phyloP scores from a whole-genome alignment of 345 rosid genomes.

The Populus simonii region DNA sequence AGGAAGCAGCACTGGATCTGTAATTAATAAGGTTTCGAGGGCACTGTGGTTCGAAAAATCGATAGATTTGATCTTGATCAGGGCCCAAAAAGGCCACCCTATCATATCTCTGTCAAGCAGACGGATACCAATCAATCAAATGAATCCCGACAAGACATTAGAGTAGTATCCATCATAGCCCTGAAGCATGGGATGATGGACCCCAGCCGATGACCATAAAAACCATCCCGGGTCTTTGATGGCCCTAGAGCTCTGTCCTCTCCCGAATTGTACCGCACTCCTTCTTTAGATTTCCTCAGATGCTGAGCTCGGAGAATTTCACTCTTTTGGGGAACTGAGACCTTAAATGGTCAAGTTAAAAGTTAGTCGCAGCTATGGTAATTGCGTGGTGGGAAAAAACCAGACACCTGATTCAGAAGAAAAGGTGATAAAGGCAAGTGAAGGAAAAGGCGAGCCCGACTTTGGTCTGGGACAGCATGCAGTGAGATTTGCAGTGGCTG shows the following conservation, averaged over 20 bases:
- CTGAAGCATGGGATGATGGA: slow-evolving; percentile 5
- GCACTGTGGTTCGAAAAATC: no score
- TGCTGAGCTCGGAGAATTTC: slow-evolving; percentile 4
- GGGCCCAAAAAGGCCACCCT: not conserved
- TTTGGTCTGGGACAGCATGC: slow-evolving; percentile 20
- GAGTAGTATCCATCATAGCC: not conserved
- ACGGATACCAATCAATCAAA: not conserved
- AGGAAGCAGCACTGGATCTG: no score
- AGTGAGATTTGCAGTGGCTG: slow-evolving; percentile 15
- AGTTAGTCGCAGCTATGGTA: slow-evolving; percentile 21
- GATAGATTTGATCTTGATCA: no score
- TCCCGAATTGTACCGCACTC: not conserved
- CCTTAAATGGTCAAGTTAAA: not conserved
- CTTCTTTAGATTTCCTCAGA: not conserved
- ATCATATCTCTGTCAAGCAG: no score
- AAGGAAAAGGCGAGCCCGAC: not conserved
- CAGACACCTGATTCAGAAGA: slow-evolving; percentile 25
- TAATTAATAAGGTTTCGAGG: no score
- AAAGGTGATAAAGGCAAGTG: not conserved
- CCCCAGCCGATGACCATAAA: not conserved
- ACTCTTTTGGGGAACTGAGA: slow-evolving; percentile 11
- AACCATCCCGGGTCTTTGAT: not conserved
- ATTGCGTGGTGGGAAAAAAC: not conserved
- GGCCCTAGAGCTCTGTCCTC: not conserved
- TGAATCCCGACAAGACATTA: not conserved